These are phyloP conservation scores for Populus hybrid DNA, from an alignment of 441 rosid genomes.

Conservation along the genomic window DNA sequence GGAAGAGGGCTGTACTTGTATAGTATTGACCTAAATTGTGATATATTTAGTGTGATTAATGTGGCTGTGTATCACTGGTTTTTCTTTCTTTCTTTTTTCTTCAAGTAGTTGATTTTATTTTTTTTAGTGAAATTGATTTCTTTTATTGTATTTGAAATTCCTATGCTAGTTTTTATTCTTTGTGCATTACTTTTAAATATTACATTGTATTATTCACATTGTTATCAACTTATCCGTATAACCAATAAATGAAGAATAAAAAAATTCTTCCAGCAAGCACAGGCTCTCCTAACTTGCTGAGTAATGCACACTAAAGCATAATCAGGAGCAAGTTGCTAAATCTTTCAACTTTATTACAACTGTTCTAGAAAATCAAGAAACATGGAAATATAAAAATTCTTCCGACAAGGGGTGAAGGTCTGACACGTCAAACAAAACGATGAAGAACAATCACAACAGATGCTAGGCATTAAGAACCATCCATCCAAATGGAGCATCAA, in stretches of 20 bases:
- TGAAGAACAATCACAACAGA: background rate
- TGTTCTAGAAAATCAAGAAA: background rate
- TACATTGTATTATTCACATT: background rate
- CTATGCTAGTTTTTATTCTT: background rate
- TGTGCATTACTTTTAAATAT: too few relatives aligned
- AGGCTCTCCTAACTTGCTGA: background rate
- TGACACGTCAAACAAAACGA: background rate
- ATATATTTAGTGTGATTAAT: background rate
- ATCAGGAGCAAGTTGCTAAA: background rate
- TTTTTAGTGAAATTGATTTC: background rate
- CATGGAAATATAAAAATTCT: background rate
- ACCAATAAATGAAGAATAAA: too few relatives aligned
- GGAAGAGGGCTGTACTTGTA: slow-evolving; percentile 12
- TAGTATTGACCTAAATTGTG: slow-evolving; percentile 4
- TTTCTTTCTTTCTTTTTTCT: background rate
- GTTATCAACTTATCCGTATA: too few relatives aligned
- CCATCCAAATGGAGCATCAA: slow-evolving; percentile 4
- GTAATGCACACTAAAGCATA: background rate
- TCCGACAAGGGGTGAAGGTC: background rate
- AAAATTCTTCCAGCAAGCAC: background rate
- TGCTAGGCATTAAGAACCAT: background rate
- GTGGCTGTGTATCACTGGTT: slow-evolving; percentile 4
- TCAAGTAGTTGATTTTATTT: background rate
- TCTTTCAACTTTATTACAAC: background rate
- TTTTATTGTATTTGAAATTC: background rate